These are phyloP conservation scores for Dalbergia oliveri DNA, from an alignment of 306 rosid genomes.

Conservation along the genomic window DNA sequence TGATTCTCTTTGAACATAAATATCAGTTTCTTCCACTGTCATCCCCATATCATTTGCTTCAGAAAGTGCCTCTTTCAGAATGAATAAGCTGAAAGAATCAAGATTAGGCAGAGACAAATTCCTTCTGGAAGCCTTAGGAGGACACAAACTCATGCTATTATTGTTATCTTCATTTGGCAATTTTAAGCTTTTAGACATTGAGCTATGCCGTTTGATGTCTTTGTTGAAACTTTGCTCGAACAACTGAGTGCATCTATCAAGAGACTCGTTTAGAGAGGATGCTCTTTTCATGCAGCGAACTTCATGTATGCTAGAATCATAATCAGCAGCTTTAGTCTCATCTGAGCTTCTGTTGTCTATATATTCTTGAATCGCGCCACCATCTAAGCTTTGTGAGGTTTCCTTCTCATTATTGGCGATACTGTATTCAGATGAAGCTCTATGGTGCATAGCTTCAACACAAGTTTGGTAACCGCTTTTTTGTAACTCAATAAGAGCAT, in stretches of 20 bases:
- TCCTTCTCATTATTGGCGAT: constrained; percentile 45
- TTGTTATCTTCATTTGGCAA: constrained; percentile 62
- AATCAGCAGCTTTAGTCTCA: constrained; percentile 49
- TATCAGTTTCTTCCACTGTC: constrained; percentile 48
- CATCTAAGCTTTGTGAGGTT: constrained; percentile 45
- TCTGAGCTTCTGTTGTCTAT: constrained; percentile 25
- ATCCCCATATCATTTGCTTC: constrained; percentile 47
- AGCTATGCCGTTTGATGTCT: constrained; percentile 56
- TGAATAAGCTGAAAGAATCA: constrained; percentile 66
- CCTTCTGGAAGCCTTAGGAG: constrained; percentile 63
- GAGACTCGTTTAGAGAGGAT: constrained; percentile 70
- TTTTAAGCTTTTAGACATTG: constrained; percentile 73
- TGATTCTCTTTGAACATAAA: constrained; percentile 51
- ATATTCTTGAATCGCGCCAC: constrained; percentile 42
- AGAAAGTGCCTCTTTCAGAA: constrained; percentile 61
- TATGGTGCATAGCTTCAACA: constrained; percentile 30
- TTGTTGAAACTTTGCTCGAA: constrained; percentile 61
- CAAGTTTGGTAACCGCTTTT: constrained; percentile 54
- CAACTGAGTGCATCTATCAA: constrained; percentile 74
- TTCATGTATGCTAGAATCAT: constrained; percentile 48
- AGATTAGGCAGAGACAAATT: constrained; percentile 81
- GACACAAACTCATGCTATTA: constrained; percentile 46
- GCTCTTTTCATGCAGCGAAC: constrained; percentile 54
- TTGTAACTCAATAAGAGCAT: constrained; percentile 67
- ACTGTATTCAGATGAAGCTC: constrained; percentile 45